Evolutionary conservation across 2,329 filamentous ascomycete species (phyloP), one percentile per base, ranked within the genome.

Genomic region (Alternaria burnsii): DNA sequence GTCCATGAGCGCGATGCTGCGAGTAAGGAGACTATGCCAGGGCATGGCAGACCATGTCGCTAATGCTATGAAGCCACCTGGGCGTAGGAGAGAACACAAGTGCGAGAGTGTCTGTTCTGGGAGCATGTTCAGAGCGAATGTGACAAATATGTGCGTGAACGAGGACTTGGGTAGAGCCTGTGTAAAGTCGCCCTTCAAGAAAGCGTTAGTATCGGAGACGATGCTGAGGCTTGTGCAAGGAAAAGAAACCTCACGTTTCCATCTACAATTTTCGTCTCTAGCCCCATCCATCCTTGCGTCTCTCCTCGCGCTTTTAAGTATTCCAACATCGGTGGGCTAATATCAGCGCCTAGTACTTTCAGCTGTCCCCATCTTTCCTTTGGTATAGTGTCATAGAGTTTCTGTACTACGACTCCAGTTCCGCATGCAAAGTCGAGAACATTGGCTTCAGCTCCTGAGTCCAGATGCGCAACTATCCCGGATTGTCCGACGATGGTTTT

Each of bases 381-480:
- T 4, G 61, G 61, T 7, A 72, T 43, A 0, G 51, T 47, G 0
- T 61, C 61, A 46, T 75, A 72, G 2, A 75, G 14, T 11, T 63
- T 66, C 10, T 67, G 62, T 3, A 58, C 59, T 1, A 72, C 65
- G 4, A 67, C 68, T 28, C 73, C 73, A 0, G 71, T 75, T 6
- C 73, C 72, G 40, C 67, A 68, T 2, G 66, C 72, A 4, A 76
- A 61, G 44, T 76, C 72, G 12, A 73, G 51, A 34, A 70, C 58
- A n/a, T 64, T 18, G 3, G 62, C 55, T 2, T 65, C 58, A 3
- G 43, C 48, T 34, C 44, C 44, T 9, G 44, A 34, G 4, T 52
- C 30, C 7, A 24, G 3, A 2, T 56, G 18, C n/a, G 41, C 40
- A 34, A n/a, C 28, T 28, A 66, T 38, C 6, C 51, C 30, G 5